These are phyloP conservation scores for Mixia osmundae DNA, from an alignment of 1,284 basidiomycete species.

Conservation along the genomic window DNA sequence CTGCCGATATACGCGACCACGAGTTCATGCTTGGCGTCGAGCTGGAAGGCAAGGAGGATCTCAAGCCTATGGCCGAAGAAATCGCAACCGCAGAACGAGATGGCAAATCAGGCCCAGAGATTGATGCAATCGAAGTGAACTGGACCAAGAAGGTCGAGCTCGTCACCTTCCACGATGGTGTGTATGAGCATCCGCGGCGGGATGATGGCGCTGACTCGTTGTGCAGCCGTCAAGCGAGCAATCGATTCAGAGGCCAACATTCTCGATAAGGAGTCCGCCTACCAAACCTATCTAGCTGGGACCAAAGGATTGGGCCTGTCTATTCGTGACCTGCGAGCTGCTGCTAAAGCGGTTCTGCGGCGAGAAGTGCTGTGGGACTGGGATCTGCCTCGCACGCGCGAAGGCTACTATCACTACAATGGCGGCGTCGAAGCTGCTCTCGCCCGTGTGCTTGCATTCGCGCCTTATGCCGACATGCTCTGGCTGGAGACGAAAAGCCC, in stretches of 20 bases:
- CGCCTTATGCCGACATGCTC: conserved; percentile 57
- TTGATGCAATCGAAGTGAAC: conserved; percentile 49
- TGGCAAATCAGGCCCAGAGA: conserved; percentile 41
- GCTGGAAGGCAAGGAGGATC: conserved; percentile 30
- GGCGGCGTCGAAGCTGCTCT: conserved; percentile 60
- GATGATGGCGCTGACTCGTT: conserved; percentile 5
- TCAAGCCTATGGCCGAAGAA: conserved; percentile 44
- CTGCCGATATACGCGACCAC: conserved; percentile 48
- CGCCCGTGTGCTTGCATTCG: conserved; percentile 52
- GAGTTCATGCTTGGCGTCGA: conserved; percentile 41
- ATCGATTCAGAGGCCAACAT: conserved; percentile 30
- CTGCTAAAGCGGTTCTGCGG: conserved; percentile 49
- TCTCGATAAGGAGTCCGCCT: conserved; percentile 33
- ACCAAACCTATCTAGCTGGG: conserved; percentile 33
- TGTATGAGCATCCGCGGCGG: neutral
- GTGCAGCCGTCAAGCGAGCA: conserved; percentile 24
- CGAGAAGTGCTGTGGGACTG: conserved; percentile 58
- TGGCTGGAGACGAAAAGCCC: conserved; percentile 82
- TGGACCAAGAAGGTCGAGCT: conserved; percentile 52
- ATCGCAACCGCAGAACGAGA: conserved; percentile 45
- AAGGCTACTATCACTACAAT: conserved; percentile 75
- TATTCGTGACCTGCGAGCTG: conserved; percentile 42
- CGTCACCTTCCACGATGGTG: conserved; percentile 63
- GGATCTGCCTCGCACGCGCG: conserved; percentile 61
- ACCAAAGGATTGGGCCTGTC: conserved; percentile 32